Evolutionary conservation across 176 grass and related monocot species (phyloP), one percentile per base, ranked within the genome.

Genomic region (Aegilops longissima): DNA sequence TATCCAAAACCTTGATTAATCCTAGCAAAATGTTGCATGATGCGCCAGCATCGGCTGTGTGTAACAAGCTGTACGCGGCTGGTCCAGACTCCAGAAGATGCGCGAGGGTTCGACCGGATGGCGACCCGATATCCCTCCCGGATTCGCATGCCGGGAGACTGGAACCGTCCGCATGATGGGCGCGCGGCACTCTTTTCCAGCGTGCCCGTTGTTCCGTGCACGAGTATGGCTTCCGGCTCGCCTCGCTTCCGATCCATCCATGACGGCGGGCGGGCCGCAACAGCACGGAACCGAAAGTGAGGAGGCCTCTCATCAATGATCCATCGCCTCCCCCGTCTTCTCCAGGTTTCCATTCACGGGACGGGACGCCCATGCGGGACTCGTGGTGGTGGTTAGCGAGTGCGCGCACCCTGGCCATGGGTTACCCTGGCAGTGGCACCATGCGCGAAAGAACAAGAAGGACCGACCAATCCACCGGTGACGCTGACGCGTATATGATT

Each of bases 1-100:
- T 47, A 87, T 88, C 85, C 39, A 8, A 42, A 34, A n/a, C 75
- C 21, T 0, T 51, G 68, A 76, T 91, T 81, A 88, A 70, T 54
- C 81, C 8, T 34, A 36, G 6, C 35, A 89, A 70, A 89, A 75
- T 76, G 69, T 45, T 62, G 18, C 73, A 21, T 80, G 68, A 65
- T 69, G 76, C 40, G 16, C 16, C 47, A 16, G 13, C 47, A 51
- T 51, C 45, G 45, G 45, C 45, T 49, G 45, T 49, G 0, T 14
- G 47, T 16, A 16, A 16, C 47, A 16, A 51, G 47, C 13, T 51
- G 47, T 16, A 51, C 5, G 14, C 47, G 11, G 67, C 40, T 7
- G 35, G n/a, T 39, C 40, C 78, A 33, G 47, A 54, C 2, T 76
- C n/a, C 14, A 5, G 70, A 76, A 82, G 63, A 2, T 56, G 40